A percentile compares a stretch with the other conserved stretches of the same genome.
Evolutionary conservation across 192 early-diverging fungal species (phyloP).

Genomic region (Rhizophagus clarus): DNA sequence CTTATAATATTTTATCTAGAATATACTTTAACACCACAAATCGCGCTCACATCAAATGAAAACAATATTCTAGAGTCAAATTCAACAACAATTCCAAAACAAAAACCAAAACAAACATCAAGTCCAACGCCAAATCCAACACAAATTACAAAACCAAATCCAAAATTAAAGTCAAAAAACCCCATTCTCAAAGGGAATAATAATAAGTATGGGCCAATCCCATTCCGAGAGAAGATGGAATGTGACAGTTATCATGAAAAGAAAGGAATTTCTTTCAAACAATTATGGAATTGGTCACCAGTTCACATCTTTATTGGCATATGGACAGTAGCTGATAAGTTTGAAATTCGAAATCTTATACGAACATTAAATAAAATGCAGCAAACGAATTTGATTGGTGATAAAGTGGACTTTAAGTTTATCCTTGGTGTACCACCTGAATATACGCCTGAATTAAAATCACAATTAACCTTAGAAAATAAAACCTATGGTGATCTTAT

Average conservation of each 20-base stretch:
- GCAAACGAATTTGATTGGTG: constrained; percentile 4
- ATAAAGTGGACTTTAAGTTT: constrained; percentile 40
- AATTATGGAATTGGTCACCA: constrained; percentile 24
- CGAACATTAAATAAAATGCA: constrained; percentile 35
- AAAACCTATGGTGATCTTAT: constrained; percentile 37
- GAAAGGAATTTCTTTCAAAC: constrained; percentile 6
- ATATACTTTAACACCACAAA: too few species aligned
- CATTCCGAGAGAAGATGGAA: constrained; percentile 9
- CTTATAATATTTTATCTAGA: too few species aligned
- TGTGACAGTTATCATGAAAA: constrained; percentile 21
- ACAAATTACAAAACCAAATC: neutral
- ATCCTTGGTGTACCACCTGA: constrained; percentile 31
- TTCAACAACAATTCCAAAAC: too few species aligned
- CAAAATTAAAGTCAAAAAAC: neutral
- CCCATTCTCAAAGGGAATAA: neutral
- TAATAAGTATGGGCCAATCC: neutral
- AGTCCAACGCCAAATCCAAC: too few species aligned
- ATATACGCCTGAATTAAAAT: neutral
- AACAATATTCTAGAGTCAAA: too few species aligned
- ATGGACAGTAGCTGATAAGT: constrained; percentile 34
- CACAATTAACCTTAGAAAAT: constrained; percentile 28
- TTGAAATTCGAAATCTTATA: constrained; percentile 35
- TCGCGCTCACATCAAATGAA: too few species aligned
- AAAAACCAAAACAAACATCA: too few species aligned
- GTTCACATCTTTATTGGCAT: constrained; percentile 39